phyloP scores from a whole-genome alignment of 768 basidiomycete species.

The Pleurotus salmoneostramineus region DNA sequence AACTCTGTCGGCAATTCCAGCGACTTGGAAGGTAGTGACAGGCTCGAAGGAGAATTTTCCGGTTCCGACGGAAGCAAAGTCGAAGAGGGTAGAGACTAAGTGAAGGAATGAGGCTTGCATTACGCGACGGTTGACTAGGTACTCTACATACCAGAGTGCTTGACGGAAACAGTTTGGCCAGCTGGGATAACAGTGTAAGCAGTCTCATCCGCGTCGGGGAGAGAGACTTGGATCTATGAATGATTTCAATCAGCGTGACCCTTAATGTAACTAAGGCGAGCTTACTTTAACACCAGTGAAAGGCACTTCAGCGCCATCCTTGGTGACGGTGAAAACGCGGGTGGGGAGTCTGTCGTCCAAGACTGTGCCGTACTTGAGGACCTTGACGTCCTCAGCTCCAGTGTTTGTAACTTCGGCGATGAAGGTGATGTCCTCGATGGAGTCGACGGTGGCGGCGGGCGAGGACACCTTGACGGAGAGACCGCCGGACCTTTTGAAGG shows the following conservation, averaged over 20 bases:
- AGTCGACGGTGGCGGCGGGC: constrained; percentile 21
- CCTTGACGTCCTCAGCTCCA: constrained; percentile 30
- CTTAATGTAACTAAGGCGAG: not conserved
- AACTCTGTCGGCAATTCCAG: constrained; percentile 16
- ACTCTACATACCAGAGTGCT: constrained; percentile 32
- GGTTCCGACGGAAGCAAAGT: constrained; percentile 35
- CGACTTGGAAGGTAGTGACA: constrained; percentile 31
- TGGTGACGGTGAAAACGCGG: constrained; percentile 31
- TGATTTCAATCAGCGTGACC: not conserved
- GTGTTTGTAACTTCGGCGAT: constrained; percentile 37
- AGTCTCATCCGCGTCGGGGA: constrained; percentile 32
- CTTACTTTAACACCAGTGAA: constrained; percentile 42
- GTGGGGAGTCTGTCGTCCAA: constrained; percentile 41
- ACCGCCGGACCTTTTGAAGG: constrained; percentile 25
- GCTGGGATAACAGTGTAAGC: constrained; percentile 35
- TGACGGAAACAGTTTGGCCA: constrained; percentile 33
- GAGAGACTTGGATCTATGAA: constrained; percentile 29
- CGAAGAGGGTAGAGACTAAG: constrained; percentile 35
- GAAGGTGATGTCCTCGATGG: constrained; percentile 35
- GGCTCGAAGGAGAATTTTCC: constrained; percentile 38
- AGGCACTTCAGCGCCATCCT: constrained; percentile 29
- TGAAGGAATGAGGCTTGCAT: not conserved
- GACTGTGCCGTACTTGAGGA: constrained; percentile 42
- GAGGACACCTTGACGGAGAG: constrained; percentile 27
- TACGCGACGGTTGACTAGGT: no score